Conservation (phyloP, 306 rosid species). For the Vigna trinervia region DNA sequence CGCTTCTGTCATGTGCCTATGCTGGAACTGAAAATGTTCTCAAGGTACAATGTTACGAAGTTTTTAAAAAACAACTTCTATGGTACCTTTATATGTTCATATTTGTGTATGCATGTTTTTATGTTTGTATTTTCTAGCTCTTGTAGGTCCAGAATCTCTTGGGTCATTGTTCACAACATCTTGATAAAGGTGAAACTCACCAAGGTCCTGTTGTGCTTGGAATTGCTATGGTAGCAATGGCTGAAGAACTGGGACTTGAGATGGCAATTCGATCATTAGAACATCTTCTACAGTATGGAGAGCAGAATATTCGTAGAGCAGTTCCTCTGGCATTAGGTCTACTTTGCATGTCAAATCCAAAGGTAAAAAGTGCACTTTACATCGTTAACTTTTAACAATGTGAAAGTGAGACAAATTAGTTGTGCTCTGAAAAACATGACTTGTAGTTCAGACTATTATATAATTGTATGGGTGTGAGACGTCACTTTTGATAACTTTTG, state of each 20-base stretch:
- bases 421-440: too few species aligned
- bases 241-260: slow-evolving; percentile 85
- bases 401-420: too few species aligned
- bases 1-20: slow-evolving; percentile 93
- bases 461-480: too few species aligned
- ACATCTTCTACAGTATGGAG: too few species aligned
- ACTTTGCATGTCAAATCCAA: too few species aligned
- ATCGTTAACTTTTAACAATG: too few species aligned
- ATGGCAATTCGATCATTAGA: too few species aligned
- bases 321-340: too few species aligned
- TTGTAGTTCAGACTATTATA: too few species aligned
- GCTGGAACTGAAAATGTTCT: slow-evolving; percentile 99
- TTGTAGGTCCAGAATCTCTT: slow-evolving; percentile 89
- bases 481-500: too few species aligned
- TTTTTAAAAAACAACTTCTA: background rate
- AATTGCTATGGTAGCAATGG: slow-evolving; percentile 99
- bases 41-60: slow-evolving; percentile 55
- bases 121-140: slow-evolving; percentile 41
- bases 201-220: slow-evolving; percentile 93
- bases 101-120: slow-evolving; percentile 34
- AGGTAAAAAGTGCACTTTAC: too few species aligned
- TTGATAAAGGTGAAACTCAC: slow-evolving; percentile 94
- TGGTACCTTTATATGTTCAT: slow-evolving; percentile 29
- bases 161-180: slow-evolving; percentile 98
- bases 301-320: too few species aligned